These are phyloP conservation scores for Cutaneotrichosporon spelunceum DNA, from an alignment of 1,284 basidiomycete species.

Conservation along the genomic window DNA sequence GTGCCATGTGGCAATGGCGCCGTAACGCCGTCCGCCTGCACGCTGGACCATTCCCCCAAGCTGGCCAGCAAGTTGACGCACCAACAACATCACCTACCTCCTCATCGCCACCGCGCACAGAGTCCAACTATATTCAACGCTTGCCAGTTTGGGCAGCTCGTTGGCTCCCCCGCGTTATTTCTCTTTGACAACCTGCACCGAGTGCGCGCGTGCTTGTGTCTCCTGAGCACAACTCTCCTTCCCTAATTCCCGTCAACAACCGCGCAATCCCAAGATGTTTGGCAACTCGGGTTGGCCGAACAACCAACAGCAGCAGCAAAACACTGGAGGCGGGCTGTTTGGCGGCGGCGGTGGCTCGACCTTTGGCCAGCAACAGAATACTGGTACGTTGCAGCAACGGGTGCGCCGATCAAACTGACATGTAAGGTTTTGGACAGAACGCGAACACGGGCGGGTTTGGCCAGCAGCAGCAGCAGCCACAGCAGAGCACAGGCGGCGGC, in stretches of 20 bases:
- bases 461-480: slow-evolving; percentile 50
- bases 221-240: not conserved
- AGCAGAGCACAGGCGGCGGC: slow-evolving; percentile 60
- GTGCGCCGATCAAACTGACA: not conserved
- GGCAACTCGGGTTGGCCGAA: slow-evolving; percentile 47
- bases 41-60: not conserved
- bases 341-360: slow-evolving; percentile 19
- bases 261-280: slow-evolving; percentile 32
- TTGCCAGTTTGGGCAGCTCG: not conserved
- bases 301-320: slow-evolving; percentile 58
- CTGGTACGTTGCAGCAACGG: slow-evolving; percentile 1
- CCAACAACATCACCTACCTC: slow-evolving; percentile 14
- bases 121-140: not conserved
- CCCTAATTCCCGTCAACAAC: not conserved
- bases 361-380: slow-evolving; percentile 21
- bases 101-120: slow-evolving; percentile 6
- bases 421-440: slow-evolving; percentile 16
- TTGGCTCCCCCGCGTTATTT: not conserved
- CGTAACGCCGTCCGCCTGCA: not conserved
- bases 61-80: not conserved
- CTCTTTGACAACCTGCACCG: not conserved
- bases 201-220: not conserved
- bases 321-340: slow-evolving; percentile 57
- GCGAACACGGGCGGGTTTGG: slow-evolving; percentile 32
- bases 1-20: slow-evolving; percentile 4